phyloP scores from a whole-genome alignment of 495 filamentous ascomycete genomes.

The Trypethelium eluteriae region DNA sequence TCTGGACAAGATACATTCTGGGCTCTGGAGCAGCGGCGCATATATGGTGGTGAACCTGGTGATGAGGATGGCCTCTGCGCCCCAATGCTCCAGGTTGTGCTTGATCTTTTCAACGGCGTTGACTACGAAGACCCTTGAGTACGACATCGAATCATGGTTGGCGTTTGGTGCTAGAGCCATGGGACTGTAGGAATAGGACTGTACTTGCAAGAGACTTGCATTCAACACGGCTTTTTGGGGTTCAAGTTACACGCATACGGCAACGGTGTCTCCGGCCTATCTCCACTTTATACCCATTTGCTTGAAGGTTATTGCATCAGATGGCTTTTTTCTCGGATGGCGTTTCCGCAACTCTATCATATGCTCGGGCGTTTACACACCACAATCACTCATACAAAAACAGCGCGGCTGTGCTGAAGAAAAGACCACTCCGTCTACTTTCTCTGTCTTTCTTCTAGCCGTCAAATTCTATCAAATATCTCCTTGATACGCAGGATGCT shows the following conservation, averaged over 20 bases:
- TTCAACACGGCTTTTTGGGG: background rate
- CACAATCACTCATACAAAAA: no score
- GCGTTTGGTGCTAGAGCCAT: background rate
- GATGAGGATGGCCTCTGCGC: conserved; percentile 31
- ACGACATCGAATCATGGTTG: background rate
- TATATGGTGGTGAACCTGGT: conserved; percentile 30
- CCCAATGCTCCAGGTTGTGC: conserved; percentile 36
- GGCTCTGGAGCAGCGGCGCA: conserved; percentile 18
- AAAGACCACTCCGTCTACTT: background rate
- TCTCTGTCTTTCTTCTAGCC: background rate
- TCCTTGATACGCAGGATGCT: background rate
- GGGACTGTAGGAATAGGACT: background rate
- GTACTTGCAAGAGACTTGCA: conserved; percentile 6
- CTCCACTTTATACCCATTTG: background rate
- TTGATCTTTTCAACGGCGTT: conserved; percentile 33
- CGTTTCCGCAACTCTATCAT: background rate
- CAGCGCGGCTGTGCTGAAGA: background rate
- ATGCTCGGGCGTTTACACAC: no score
- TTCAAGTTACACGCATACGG: background rate
- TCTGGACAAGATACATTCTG: conserved; percentile 2
- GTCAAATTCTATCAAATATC: background rate
- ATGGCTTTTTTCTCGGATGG: background rate
- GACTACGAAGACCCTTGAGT: conserved; percentile 34
- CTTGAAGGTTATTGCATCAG: background rate
- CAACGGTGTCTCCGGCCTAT: conserved; percentile 8